Evolutionary conservation across 176 grass and related monocot genomes (phyloP), one percentile per base, ranked within the genome.

Genomic region (Calamus simplicifolius): DNA sequence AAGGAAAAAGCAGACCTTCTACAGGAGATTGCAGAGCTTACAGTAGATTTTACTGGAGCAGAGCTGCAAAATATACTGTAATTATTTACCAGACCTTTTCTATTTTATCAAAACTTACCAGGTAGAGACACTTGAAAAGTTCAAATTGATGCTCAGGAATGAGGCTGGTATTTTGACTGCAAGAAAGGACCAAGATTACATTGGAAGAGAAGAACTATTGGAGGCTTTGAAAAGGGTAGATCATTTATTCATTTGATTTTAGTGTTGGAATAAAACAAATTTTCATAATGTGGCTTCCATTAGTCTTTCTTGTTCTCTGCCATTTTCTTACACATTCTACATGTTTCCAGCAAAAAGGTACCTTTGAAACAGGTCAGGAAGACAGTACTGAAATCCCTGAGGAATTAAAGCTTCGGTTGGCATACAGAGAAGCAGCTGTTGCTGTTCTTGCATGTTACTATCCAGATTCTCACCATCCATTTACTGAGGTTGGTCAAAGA

Each of bases 111-210:
- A 19, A 52, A 56, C 51, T 18, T 52, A 6, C 43, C 21, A 12
- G 31, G 31, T 62, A 31, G 1, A 5, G 21, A 51, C 10, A 52
- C 7, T 48, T 54, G 29, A 17, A 27, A 54, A 73, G 26, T 28
- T 62, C 17, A 16, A 8, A 27, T 56, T 58, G 19, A 60, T 31
- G 26, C 5, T 54, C 62, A 76, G 73, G 55, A 76, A 76, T 26
- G 73, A 76, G 58, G 73, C 73, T 61, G 73, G 73, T 61, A 76
- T 76, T 60, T 67, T 76, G 55, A 76, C 73, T 53, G 73, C 73
- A 60, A 68, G 73, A 61, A 76, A 76, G 25, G 64, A 76, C 68
- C 73, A 76, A 67, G 73, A 76, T 56, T 61, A 67, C 48, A 76
- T 76, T 38, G 65, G 64, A 52, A 67, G 73, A 59, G 73, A 76